phyloP scores from a whole-genome alignment of 139 green algal species.

The Mesotaenium endlicherianum region DNA sequence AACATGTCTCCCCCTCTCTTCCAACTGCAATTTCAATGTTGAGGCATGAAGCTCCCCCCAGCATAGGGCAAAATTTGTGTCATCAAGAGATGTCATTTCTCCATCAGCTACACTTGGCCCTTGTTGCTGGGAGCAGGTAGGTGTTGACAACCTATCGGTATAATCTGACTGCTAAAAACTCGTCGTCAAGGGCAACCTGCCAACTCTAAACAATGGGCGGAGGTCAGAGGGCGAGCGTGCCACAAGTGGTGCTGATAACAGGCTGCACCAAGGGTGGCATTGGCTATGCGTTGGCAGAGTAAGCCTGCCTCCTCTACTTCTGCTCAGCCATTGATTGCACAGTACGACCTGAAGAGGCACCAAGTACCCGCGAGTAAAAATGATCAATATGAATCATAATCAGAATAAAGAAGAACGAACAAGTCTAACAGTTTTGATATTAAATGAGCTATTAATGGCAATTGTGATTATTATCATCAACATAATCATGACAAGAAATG shows the following conservation, averaged over 20 bases:
- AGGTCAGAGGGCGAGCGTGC: neutral
- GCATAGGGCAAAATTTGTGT: no score
- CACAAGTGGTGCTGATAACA: slow-evolving; percentile 15
- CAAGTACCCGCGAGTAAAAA: no score
- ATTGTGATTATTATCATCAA: neutral
- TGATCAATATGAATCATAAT: no score
- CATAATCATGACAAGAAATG: neutral
- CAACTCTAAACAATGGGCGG: neutral
- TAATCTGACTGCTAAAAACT: no score
- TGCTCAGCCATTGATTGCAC: neutral
- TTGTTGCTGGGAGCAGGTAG: no score
- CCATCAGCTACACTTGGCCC: no score
- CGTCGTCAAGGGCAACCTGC: no score
- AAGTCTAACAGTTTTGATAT: neutral
- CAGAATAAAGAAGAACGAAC: neutral
- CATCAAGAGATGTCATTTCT: no score
- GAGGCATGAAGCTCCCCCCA: no score
- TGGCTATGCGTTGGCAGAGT: slow-evolving; percentile 12
- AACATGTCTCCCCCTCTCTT: no score
- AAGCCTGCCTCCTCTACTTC: neutral
- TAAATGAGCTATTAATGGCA: neutral
- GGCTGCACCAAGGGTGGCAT: slow-evolving; percentile 19
- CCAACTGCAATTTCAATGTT: no score
- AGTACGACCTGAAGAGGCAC: neutral
- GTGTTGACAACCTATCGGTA: no score